phyloP scores from a whole-genome alignment of 2,329 filamentous ascomycete species.

The Aureobasidium vineae region DNA sequence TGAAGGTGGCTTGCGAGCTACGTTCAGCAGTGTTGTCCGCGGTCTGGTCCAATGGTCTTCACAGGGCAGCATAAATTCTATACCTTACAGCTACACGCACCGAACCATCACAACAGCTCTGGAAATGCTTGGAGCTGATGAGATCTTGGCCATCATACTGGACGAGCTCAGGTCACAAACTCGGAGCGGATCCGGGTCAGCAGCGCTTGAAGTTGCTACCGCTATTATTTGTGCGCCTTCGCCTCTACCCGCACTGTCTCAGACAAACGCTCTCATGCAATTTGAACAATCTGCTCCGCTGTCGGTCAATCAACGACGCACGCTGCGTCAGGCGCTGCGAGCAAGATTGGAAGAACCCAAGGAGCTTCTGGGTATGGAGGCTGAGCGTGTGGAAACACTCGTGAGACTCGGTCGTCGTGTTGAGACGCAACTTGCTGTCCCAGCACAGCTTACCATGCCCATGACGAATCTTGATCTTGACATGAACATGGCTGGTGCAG shows the following conservation, averaged over 20 bases:
- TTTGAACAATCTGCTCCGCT: slow-evolving; percentile 8
- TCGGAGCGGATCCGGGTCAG: slow-evolving; percentile 57
- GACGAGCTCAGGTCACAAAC: slow-evolving; percentile 66
- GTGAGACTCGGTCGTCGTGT: slow-evolving; percentile 37
- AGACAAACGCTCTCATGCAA: slow-evolving; percentile 32
- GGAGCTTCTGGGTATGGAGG: slow-evolving; percentile 58
- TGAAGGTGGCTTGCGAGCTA: slow-evolving; percentile 52
- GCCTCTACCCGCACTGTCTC: slow-evolving; percentile 38
- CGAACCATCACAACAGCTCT: slow-evolving; percentile 63
- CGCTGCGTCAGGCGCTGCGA: slow-evolving; percentile 34
- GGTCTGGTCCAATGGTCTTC: slow-evolving; percentile 64
- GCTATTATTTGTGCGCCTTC: slow-evolving; percentile 67
- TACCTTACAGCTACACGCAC: slow-evolving; percentile 67
- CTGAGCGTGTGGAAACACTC: slow-evolving; percentile 55
- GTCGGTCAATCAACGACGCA: slow-evolving; percentile 6
- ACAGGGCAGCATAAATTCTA: slow-evolving; percentile 50
- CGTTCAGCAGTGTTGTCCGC: slow-evolving; percentile 61
- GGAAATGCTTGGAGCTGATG: slow-evolving; percentile 61
- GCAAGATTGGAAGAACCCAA: slow-evolving; percentile 53
- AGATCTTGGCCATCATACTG: slow-evolving; percentile 61
- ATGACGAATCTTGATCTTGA: slow-evolving; percentile 36
- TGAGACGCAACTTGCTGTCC: slow-evolving; percentile 53
- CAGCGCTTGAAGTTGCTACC: slow-evolving; percentile 67
- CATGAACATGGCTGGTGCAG: slow-evolving; percentile 33
- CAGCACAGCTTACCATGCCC: slow-evolving; percentile 51